phyloP scores from a whole-genome alignment of 352 stramenopile genomes.

The Pythium sp. region DNA sequence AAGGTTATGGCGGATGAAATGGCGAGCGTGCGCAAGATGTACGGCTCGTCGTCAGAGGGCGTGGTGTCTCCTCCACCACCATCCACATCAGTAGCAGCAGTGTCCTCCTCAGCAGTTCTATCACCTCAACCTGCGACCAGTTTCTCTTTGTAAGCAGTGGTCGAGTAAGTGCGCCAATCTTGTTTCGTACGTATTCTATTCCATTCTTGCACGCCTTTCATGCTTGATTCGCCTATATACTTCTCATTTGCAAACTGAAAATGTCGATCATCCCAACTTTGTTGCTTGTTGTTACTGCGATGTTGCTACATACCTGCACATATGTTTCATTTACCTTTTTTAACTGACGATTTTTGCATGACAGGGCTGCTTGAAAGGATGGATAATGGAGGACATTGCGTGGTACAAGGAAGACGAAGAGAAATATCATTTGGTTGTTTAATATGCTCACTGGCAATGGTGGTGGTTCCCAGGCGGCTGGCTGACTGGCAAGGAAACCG shows the following conservation, averaged over 20 bases:
- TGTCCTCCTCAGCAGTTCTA: background rate
- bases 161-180: background rate
- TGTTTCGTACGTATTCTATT: background rate
- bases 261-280: background rate
- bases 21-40: conserved; percentile 44
- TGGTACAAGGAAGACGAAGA: background rate
- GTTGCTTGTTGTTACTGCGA: too few relatives aligned
- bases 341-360: background rate
- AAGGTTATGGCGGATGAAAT: conserved; percentile 65
- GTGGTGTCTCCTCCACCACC: background rate
- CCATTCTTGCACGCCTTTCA: background rate
- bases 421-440: background rate
- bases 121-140: background rate
- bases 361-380: background rate
- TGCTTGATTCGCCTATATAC: background rate
- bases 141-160: background rate
- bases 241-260: background rate
- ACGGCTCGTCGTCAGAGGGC: conserved; percentile 24
- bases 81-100: background rate
- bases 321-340: background rate
- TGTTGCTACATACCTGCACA: too few relatives aligned
- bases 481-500: background rate
- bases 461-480: background rate
- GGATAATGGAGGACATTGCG: background rate
- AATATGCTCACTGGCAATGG: background rate